These are phyloP conservation scores for Rosa hybrid DNA, from an alignment of 331 rosid species.

Conservation along the genomic window DNA sequence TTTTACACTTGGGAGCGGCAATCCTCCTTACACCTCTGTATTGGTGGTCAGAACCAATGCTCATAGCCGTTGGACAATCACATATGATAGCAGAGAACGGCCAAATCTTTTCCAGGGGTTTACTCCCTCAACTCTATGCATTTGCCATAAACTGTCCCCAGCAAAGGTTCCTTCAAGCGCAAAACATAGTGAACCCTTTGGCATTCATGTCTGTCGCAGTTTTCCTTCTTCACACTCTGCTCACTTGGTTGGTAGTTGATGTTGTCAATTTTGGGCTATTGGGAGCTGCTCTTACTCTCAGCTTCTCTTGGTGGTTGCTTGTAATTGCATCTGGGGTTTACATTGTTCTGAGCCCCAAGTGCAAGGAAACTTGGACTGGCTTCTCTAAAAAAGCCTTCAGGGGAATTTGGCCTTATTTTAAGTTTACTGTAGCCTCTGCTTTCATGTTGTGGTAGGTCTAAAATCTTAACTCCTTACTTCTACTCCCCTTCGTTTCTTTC, in stretches of 20 bases:
- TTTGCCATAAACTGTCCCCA: conserved; percentile 6
- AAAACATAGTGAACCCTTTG: conserved; percentile 6
- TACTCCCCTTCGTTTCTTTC: not conserved
- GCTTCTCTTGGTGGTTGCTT: conserved; percentile 6
- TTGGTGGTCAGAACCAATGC: conserved; percentile 55
- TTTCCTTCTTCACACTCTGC: conserved; percentile 5
- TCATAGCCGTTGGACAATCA: conserved; percentile 47
- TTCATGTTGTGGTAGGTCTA: conserved; percentile 11
- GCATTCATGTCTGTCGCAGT: conserved; percentile 9
- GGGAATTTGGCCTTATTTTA: conserved; percentile 16
- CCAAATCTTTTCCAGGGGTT: conserved; percentile 46
- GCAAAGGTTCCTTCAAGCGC: conserved; percentile 18
- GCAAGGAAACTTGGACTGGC: conserved; percentile 17
- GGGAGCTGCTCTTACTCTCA: conserved; percentile 13
- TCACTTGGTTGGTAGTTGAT: conserved; percentile 8
- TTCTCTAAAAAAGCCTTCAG: conserved; percentile 13
- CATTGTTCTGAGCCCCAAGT: conserved; percentile 6
- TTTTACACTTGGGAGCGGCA: conserved; percentile 26
- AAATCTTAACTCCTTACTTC: not conserved
- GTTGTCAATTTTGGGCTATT: not conserved
- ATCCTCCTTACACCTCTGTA: conserved; percentile 47
- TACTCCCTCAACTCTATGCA: conserved; percentile 52
- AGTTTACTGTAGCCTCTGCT: conserved; percentile 17
- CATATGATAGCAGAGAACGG: conserved; percentile 43
- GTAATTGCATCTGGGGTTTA: not conserved